A percentile compares a stretch with the other conserved stretches of the same genome.
Conservation (phyloP, 306 rosid genomes). For the Corylus avellana region DNA sequence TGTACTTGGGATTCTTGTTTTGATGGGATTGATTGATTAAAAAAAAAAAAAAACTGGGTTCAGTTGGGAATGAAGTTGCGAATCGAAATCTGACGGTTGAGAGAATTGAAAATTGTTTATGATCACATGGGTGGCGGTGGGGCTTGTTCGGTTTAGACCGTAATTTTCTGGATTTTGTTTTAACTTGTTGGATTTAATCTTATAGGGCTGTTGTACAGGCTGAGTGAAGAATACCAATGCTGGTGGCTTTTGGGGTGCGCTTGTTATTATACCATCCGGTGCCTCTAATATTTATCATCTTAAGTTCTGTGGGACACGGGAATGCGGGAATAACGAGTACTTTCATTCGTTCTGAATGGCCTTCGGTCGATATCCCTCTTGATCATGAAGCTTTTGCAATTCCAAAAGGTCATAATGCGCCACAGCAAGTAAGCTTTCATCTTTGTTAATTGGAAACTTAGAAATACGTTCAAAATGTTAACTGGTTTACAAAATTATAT, state of each 20-base stretch:
- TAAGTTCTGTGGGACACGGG: conserved; percentile 45
- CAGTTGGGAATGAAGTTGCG: not conserved
- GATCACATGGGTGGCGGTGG: not conserved
- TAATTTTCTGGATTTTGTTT: not conserved
- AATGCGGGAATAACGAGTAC: conserved; percentile 74
- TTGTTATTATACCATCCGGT: not conserved
- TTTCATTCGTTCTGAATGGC: conserved; percentile 70
- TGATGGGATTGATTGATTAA: not conserved
- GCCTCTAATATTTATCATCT: conserved; percentile 29
- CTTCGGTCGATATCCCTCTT: conserved; percentile 76
- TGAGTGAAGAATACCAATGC: not conserved
- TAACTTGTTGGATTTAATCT: not conserved
- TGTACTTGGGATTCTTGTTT: not conserved
- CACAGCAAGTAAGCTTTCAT: conserved; percentile 70
- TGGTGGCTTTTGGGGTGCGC: not conserved
- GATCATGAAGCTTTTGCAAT: conserved; percentile 62
- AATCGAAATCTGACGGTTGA: not conserved
- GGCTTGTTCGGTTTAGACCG: not conserved
- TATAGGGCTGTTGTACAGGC: not conserved
- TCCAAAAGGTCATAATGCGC: conserved; percentile 78
- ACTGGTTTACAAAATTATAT: not conserved
- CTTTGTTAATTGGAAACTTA: not conserved
- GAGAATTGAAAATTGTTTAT: not conserved
- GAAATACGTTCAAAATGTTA: not conserved
- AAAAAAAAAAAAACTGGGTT: not conserved